Evolutionary conservation across 305 asterid species (phyloP), one percentile per base, ranked within the genome.

Genomic region (Euphrasia arctica): DNA sequence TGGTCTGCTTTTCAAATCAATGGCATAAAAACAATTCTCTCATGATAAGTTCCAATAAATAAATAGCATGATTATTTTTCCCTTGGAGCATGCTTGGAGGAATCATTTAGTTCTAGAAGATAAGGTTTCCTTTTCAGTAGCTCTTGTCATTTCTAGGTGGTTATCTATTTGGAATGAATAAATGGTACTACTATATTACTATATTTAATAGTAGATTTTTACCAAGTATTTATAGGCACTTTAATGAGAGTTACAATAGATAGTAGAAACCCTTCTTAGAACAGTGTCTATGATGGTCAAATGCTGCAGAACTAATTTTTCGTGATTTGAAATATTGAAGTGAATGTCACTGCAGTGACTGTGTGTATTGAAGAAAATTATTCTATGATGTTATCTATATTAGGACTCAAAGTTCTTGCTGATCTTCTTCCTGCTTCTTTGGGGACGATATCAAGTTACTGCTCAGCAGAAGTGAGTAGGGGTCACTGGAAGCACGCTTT

Each of bases 361-460:
- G 27, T 1, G 10, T 90, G 82, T 27, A 45, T 39, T 64, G 60
- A 65, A 50, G 28, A 27, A 18, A 62, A 43, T 42, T 60, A 41
- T 45, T 11, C 52, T 58, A 25, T 61, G 66, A 47, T 48, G 7
- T 49, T 55, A 68, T 62, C 60, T 70, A 63, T 65, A 66, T 61
- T 91, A 94, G 99, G 99, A 74, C 88, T 94, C 82, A 94, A 94
- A 81, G 99, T 88, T 79, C 96, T 94, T 58, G 96, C 98, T 36
- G 99, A 94, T 80, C 91, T 85, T 74, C 93, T 94, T 75, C 99
- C 99, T 58, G 98, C 95, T 42, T 94, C 98, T 13, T 79, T 94
- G 91, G 97, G 90, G 28, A 78, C 96, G 31, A 75, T 94, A 2
- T 83, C 85, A 31, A 86, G 98, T 77, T 94, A 94, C 80, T 85